phyloP scores from a whole-genome alignment of 306 rosid species.

The Mimosa bimucronata region DNA sequence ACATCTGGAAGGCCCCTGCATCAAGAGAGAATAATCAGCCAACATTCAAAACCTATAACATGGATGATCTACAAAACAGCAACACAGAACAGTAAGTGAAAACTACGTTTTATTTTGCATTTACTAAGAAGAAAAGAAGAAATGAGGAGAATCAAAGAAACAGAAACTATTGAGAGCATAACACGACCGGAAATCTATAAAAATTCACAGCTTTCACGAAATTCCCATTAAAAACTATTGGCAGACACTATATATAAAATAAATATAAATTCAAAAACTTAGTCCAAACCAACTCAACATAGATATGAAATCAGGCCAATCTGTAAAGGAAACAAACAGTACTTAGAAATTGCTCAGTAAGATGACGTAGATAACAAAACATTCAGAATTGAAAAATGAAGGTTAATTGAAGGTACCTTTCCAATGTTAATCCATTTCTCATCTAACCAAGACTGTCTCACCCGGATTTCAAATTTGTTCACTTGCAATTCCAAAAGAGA shows the following conservation, averaged over 20 bases:
- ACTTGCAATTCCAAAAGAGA: slow-evolving; percentile 73
- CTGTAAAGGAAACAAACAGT: slow-evolving; percentile 14
- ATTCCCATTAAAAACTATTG: slow-evolving; percentile 8
- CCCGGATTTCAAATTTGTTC: slow-evolving; percentile 68
- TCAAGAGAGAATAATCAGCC: slow-evolving; percentile 35
- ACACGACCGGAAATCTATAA: slow-evolving; percentile 13
- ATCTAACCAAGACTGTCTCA: slow-evolving; percentile 82
- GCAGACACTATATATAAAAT: slow-evolving; percentile 24
- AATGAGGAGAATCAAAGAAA: neutral
- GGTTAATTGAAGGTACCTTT: slow-evolving; percentile 55
- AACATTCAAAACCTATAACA: slow-evolving; percentile 32
- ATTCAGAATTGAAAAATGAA: slow-evolving; percentile 22
- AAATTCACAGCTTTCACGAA: slow-evolving; percentile 5
- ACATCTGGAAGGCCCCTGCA: slow-evolving; percentile 60
- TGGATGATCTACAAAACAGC: slow-evolving; percentile 23
- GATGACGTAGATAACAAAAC: slow-evolving; percentile 9
- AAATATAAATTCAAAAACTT: slow-evolving; percentile 27
- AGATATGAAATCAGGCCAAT: slow-evolving; percentile 19
- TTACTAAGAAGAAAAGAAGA: neutral
- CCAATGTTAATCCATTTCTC: slow-evolving; percentile 78
- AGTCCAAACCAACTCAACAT: slow-evolving; percentile 33
- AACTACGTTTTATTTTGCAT: neutral
- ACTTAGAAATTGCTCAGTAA: slow-evolving; percentile 30
- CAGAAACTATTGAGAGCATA: slow-evolving; percentile 27
- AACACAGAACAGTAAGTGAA: slow-evolving; percentile 26